These are phyloP conservation scores for Rhodotorula sp. DNA, from an alignment of 1,284 basidiomycete genomes.

Conservation along the genomic window DNA sequence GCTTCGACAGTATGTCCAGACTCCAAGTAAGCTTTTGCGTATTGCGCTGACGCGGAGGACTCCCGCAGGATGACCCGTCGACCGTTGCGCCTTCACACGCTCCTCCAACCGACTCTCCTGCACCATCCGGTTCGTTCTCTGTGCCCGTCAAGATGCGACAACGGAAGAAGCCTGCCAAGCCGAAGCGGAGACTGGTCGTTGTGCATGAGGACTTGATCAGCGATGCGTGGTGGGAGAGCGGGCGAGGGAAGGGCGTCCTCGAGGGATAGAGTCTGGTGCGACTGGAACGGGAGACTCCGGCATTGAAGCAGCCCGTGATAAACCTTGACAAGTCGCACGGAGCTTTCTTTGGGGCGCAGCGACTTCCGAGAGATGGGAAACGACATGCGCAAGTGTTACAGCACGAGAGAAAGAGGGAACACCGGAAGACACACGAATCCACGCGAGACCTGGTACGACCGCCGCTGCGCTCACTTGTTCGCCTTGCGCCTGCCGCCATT, in stretches of 20 bases:
- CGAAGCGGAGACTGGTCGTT: slow-evolving; percentile 57
- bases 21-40: background rate
- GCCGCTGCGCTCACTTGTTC: slow-evolving; percentile 9
- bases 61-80: background rate
- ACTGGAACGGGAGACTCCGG: too few relatives aligned
- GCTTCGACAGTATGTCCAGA: background rate
- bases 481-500: slow-evolving; percentile 41
- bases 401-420: background rate
- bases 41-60: background rate
- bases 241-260: slow-evolving; percentile 47
- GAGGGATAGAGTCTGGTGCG: background rate
- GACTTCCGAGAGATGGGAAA: background rate
- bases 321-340: background rate
- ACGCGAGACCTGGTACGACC: background rate
- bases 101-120: background rate
- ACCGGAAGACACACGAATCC: too few relatives aligned
- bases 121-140: slow-evolving; percentile 40
- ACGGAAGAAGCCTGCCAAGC: slow-evolving; percentile 24
- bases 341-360: too few relatives aligned
- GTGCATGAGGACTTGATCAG: slow-evolving; percentile 79
- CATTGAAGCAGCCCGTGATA: too few relatives aligned
- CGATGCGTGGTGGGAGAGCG: slow-evolving; percentile 70
- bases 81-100: background rate
- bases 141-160: slow-evolving; percentile 4
- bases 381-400: background rate